Evolutionary conservation across 441 rosid genomes (phyloP), one percentile per base, ranked within the genome.

Genomic region (Biscutella laevigata): DNA sequence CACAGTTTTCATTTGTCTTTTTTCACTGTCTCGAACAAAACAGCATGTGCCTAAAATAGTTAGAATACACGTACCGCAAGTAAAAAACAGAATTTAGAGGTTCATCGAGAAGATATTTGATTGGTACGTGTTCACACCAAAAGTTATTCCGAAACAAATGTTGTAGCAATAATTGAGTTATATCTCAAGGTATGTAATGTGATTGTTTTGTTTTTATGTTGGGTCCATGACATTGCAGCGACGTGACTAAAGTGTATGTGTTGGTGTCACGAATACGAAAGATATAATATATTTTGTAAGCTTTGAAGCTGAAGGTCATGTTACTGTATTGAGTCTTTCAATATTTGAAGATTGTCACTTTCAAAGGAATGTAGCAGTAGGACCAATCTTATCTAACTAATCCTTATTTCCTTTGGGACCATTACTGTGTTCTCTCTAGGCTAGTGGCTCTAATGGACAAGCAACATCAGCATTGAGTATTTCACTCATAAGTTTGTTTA

Each of bases 251-350:
- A 63, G 46, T 41, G 45, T 45, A 41, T 41, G 57, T 49, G 21
- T 50, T 57, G 26, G 22, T 64, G 59, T 57, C 54, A 57, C 53
- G 64, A 57, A 50, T 50, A 42, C 64, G 69, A 64, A 57, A 57
- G 30, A 40, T 57, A 56, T 25, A 33, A 41, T 41, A 42, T n/a
- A n/a, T n/a, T 64, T 33, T 42, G 46, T 35, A n/a, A 64, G 47
- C 59, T 50, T 47, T 27, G 40, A 64, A 35, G 34, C 36, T 49
- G 33, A 33, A 56, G 39, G 24, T 56, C 52, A 49, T 41, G 32
- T 64, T 56, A 57, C 57, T 42, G 35, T 34, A 39, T 41, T 40
- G 2, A 39, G 33, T 56, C 39, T 48, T 41, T 57, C 34, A 27
- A 59, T 37, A 19, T 42, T 14, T 15, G 42, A 27, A 64, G 69